Conservation (phyloP, 768 basidiomycete genomes). For the Clathrus columnatus region DNA sequence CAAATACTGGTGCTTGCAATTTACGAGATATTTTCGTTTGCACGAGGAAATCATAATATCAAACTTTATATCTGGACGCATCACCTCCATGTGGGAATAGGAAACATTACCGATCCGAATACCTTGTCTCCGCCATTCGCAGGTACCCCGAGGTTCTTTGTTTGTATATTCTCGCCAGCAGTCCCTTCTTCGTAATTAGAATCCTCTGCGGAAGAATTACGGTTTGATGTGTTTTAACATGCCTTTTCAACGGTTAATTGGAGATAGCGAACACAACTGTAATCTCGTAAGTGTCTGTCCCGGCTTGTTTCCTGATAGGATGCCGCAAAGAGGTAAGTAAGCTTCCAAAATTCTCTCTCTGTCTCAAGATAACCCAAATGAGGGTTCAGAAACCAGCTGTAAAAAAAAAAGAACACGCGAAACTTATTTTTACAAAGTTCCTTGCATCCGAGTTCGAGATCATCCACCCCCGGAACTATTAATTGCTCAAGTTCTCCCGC, state of each 20-base stretch:
- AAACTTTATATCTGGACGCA: neutral
- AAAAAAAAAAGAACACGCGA: neutral
- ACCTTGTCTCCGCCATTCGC: neutral
- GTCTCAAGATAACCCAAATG: neutral
- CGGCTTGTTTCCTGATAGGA: too few relatives aligned
- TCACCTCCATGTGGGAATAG: neutral
- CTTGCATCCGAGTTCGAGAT: neutral
- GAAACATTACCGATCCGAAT: neutral
- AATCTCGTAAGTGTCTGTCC: too few relatives aligned
- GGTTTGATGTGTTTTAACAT: too few relatives aligned
- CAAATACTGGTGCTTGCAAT: neutral
- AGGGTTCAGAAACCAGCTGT: neutral
- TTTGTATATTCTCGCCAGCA: neutral
- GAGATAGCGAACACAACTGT: too few relatives aligned
- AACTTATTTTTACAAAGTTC: neutral
- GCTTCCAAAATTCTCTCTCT: neutral
- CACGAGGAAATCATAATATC: neutral
- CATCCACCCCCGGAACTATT: neutral
- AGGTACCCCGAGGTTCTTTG: neutral
- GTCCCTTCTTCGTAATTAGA: too few relatives aligned
- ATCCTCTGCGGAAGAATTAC: too few relatives aligned
- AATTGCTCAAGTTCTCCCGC: neutral
- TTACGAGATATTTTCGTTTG: neutral
- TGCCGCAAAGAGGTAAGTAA: neutral
- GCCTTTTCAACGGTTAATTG: too few relatives aligned